Percentiles rank a stretch among this genome's conserved stretches.
Evolutionary conservation across 140 eudicot species (phyloP).

Genomic region (Anethum foeniculum): DNA sequence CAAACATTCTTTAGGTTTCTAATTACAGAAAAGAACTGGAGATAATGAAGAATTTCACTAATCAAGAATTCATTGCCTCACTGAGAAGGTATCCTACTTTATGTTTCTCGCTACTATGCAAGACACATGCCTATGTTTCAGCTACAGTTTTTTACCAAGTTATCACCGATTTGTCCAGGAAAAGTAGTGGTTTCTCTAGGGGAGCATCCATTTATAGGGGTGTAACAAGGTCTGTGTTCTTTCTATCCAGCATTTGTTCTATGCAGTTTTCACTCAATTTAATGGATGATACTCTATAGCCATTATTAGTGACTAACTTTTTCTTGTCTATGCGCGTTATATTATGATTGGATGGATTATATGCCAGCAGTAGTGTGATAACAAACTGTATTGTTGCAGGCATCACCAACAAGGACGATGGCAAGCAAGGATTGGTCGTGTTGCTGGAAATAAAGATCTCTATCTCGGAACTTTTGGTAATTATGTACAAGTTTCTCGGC

Average conservation of each 20-base stretch:
- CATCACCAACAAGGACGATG: constrained; percentile 96
- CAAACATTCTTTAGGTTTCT: constrained; percentile 38
- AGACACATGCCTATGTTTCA: background rate
- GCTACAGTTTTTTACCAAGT: background rate
- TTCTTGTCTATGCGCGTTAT: background rate
- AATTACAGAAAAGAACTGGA: constrained; percentile 67
- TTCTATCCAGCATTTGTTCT: background rate
- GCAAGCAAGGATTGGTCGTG: constrained; percentile 15
- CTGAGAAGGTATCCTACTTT: constrained; percentile 53
- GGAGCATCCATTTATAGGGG: constrained; percentile 93
- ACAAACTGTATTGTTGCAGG: constrained; percentile 25
- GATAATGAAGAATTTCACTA: constrained; percentile 73
- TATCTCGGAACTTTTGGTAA: constrained; percentile 8
- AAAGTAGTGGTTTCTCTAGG: constrained; percentile 91
- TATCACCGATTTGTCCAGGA: constrained; percentile 31
- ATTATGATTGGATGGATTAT: background rate
- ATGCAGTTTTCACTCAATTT: background rate
- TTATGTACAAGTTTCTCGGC: background rate
- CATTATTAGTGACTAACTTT: background rate
- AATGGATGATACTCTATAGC: background rate
- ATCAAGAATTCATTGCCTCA: constrained; percentile 93
- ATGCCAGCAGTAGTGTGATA: background rate
- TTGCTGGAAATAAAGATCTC: constrained; percentile 4
- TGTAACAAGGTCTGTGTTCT: constrained; percentile 48
- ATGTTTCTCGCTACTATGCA: background rate